These are phyloP conservation scores for Citrus maxima DNA, from an alignment of 345 rosid species.

Conservation along the genomic window DNA sequence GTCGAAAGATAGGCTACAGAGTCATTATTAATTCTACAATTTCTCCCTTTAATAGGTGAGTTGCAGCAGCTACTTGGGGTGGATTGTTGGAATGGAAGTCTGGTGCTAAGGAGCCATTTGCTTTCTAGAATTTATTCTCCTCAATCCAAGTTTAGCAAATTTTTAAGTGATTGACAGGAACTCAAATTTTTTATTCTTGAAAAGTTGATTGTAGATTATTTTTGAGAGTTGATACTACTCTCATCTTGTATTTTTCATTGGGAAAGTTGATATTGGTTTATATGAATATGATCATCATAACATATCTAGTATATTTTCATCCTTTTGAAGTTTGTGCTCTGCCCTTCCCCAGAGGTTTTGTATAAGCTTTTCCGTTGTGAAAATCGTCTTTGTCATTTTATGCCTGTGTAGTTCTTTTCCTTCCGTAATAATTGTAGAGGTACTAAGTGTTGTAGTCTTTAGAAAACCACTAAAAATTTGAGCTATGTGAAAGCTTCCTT, in stretches of 20 bases:
- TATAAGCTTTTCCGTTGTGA: not conserved
- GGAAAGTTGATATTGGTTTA: not conserved
- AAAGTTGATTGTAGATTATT: constrained; percentile 4
- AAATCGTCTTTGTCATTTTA: not conserved
- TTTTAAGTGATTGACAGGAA: constrained; percentile 12
- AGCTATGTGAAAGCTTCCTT: not conserved
- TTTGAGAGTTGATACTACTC: constrained; percentile 7
- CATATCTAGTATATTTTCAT: not conserved
- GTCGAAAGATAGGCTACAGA: constrained; percentile 18
- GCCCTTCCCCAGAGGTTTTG: not conserved
- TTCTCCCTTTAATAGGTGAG: constrained; percentile 60
- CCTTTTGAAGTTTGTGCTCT: not conserved
- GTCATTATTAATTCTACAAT: constrained; percentile 34
- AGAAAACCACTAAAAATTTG: not conserved
- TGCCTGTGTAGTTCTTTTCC: not conserved
- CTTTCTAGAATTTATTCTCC: constrained; percentile 33
- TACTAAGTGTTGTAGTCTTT: not conserved
- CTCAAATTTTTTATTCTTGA: constrained; percentile 6
- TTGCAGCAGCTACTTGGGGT: constrained; percentile 38
- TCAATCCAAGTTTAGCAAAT: constrained; percentile 20
- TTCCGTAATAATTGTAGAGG: not conserved
- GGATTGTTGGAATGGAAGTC: constrained; percentile 39
- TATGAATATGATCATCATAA: not conserved
- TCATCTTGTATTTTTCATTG: constrained; percentile 11
- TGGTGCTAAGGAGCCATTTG: constrained; percentile 28